Evolutionary conservation across 805 yeast species (phyloP).

Genomic region (Cyberlindnera saturnus): DNA sequence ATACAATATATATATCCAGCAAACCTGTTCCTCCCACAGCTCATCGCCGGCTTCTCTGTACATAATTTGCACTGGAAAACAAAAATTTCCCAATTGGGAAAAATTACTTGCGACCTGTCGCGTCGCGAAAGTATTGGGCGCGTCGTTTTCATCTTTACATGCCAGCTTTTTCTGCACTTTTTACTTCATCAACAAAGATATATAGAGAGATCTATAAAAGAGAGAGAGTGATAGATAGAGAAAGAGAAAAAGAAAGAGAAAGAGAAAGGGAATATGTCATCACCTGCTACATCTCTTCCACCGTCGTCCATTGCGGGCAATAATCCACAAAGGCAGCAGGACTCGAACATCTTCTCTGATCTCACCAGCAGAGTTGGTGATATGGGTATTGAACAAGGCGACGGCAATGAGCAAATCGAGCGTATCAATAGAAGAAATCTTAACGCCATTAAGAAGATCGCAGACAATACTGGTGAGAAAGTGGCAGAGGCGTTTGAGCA

Average conservation of each 20-base stretch:
- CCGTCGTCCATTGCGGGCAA: slow-evolving; percentile 9
- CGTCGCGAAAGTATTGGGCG: slow-evolving; percentile 2
- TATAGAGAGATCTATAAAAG: background rate
- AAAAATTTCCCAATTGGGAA: slow-evolving; percentile 12
- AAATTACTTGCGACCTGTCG: slow-evolving; percentile 8
- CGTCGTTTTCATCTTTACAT: slow-evolving; percentile 1
- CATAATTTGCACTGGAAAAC: background rate
- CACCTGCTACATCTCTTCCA: slow-evolving; percentile 11
- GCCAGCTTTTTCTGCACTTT: background rate
- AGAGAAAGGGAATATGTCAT: slow-evolving; percentile 6
- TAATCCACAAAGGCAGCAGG: slow-evolving; percentile 2
- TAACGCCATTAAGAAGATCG: slow-evolving; percentile 74
- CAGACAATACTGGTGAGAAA: slow-evolving; percentile 88
- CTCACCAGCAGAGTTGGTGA: slow-evolving; percentile 16
- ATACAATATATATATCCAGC: no score
- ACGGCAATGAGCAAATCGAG: slow-evolving; percentile 16
- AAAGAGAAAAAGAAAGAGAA: background rate
- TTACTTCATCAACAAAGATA: no score
- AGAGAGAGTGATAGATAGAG: background rate
- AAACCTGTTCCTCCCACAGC: no score
- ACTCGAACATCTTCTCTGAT: slow-evolving; percentile 12
- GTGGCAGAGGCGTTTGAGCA: slow-evolving; percentile 87
- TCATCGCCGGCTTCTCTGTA: background rate
- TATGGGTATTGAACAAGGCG: slow-evolving; percentile 5
- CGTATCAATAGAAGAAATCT: slow-evolving; percentile 49